A percentile compares a stretch with the other conserved stretches of the same genome.
phyloP scores from a whole-genome alignment of 176 grass and related monocot species.

The Musa beccarii region DNA sequence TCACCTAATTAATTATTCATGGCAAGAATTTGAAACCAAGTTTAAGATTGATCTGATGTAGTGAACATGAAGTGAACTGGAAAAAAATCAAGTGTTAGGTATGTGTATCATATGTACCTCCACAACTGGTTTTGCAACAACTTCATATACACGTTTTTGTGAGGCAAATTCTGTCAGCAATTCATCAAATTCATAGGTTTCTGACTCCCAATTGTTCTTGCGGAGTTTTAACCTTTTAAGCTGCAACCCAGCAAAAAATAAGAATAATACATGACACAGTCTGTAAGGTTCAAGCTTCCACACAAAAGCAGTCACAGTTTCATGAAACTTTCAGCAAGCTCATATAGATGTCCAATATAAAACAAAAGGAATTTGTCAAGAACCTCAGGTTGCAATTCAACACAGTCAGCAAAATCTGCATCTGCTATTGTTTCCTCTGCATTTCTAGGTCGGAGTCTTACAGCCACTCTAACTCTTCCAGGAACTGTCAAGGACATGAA shows the following conservation, averaged over 20 bases:
- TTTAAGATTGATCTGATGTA: not conserved
- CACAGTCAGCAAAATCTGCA: slow-evolving; percentile 95
- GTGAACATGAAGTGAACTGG: not conserved
- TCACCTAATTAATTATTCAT: no score
- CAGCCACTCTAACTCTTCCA: slow-evolving; percentile 89
- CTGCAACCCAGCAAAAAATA: slow-evolving; percentile 39
- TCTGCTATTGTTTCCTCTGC: slow-evolving; percentile 69
- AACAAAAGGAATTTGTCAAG: not conserved
- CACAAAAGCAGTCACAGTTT: not conserved
- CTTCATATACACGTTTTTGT: slow-evolving; percentile 98
- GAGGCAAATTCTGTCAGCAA: slow-evolving; percentile 96
- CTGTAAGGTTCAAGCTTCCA: not conserved
- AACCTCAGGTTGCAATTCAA: slow-evolving; percentile 98
- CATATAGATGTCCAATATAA: not conserved
- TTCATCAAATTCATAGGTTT: slow-evolving; percentile 94
- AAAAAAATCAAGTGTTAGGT: not conserved
- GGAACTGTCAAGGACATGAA: slow-evolving; percentile 46
- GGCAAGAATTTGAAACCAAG: no score
- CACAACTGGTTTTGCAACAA: slow-evolving; percentile 94
- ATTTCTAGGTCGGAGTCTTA: slow-evolving; percentile 90
- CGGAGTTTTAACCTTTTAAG: slow-evolving; percentile 98
- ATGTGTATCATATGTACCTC: slow-evolving; percentile 46
- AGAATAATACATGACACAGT: not conserved
- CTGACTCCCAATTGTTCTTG: slow-evolving; percentile 98
- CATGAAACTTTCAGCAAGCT: not conserved